phyloP scores from a whole-genome alignment of 2,329 filamentous ascomycete species.

The Epichloe brachyelytri region DNA sequence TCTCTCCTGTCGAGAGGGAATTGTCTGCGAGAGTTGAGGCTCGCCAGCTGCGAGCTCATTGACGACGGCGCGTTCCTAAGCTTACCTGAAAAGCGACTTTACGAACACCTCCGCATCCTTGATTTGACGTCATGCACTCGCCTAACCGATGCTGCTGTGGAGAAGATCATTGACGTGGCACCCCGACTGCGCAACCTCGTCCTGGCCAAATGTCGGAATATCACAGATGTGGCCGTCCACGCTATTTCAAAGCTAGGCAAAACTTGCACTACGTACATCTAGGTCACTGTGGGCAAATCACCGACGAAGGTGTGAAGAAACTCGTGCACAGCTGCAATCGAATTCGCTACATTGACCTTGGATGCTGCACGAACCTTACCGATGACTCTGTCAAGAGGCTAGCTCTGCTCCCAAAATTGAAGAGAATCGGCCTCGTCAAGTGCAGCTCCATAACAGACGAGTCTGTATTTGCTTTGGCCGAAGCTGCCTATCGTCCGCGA shows the following conservation, averaged over 20 bases:
- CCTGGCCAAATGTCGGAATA: constrained; percentile 82
- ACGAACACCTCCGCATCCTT: constrained; percentile 82
- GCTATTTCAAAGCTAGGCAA: constrained; percentile 85
- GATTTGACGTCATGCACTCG: constrained; percentile 82
- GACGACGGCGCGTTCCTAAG: constrained; percentile 79
- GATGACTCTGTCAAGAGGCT: constrained; percentile 76
- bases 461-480: constrained; percentile 75
- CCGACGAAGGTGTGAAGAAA: constrained; percentile 73
- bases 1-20: constrained; percentile 65
- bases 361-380: constrained; percentile 84
- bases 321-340: constrained; percentile 80
- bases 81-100: constrained; percentile 51
- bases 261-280: constrained; percentile 95
- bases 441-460: constrained; percentile 81
- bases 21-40: constrained; percentile 77
- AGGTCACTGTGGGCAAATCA: constrained; percentile 85
- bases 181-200: constrained; percentile 87
- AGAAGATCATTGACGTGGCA: constrained; percentile 75
- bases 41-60: constrained; percentile 75
- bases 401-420: constrained; percentile 79
- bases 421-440: constrained; percentile 90
- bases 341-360: constrained; percentile 93
- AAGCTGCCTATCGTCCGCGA: constrained; percentile 44
- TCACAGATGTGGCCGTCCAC: constrained; percentile 78
- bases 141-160: constrained; percentile 74